Base-by-base conservation (phyloP, 1,284 basidiomycete species). In the Pyrrhoderma lamaoense region DNA sequence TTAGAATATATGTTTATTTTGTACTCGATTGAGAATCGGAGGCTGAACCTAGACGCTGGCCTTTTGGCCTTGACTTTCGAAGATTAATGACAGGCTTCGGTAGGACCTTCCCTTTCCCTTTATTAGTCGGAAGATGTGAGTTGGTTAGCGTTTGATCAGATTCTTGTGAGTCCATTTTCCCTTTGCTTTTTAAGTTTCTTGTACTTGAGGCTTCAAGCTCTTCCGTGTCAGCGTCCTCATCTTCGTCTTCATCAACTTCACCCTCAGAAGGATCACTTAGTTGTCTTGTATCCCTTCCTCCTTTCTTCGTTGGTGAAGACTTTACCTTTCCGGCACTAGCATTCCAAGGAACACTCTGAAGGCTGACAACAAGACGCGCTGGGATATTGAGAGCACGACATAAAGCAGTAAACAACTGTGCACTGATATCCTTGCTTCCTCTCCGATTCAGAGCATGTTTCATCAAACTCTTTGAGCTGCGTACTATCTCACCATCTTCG, bases 271-370 rank as follows among this genome's bases (percentile, higher is more conserved):
- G 31, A 55, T 45, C 14, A 25, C 45, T 18, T 52, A 51, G 46
- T 27, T 22, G 14, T 16, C 38, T 59, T 49, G 38, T 18, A n/a
- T 40, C 23, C 21, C 25, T 43, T 35, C 55, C 49, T 44, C 42
- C 23, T 51, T 49, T 45, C 47, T 60, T 52, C 40, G 63, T 61
- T 34, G 70, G 64, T 42, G 63, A 65, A 1, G 72, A 60, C 57
- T 76, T 78, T 7, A 74, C 70, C 60, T 77, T 81, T 8, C 79
- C 78, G 8, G 76, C 68, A 27, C 69, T 65, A 11, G 77, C 73
- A 63, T 85, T 76, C 92, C 92, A 96, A 2, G 89, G 89, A 11
- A 97, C 82, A 49, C 89, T 85, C 66, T 99, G 95, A 37, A 98
- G 65, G 60, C 91, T 95, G 54, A 89, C 84, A 13, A 98, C 88